Conservation (phyloP, 306 rosid genomes). For the Elaeagnus macrophylla region DNA sequence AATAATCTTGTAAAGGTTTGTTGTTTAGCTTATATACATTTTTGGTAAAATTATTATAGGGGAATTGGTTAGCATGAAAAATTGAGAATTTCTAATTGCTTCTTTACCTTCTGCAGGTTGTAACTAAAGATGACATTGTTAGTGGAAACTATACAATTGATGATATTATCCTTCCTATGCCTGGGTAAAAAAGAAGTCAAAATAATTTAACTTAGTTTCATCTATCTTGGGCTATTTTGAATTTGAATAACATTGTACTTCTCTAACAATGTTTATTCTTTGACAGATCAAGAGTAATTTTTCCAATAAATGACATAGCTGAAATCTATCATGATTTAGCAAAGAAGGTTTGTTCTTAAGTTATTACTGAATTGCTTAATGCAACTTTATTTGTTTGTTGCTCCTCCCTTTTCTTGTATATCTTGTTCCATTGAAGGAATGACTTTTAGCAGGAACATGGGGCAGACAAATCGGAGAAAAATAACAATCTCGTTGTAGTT, state of each 20-base stretch:
- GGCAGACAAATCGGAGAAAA: no score
- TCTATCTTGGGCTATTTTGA: constrained; percentile 7
- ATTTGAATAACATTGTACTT: constrained; percentile 2
- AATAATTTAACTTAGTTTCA: constrained; percentile 5
- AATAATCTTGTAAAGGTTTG: constrained; percentile 56
- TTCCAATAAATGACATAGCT: constrained; percentile 63
- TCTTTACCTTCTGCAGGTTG: constrained; percentile 42
- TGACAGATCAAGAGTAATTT: constrained; percentile 64
- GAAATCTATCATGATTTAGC: constrained; percentile 75
- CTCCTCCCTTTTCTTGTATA: neutral
- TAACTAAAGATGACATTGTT: constrained; percentile 56
- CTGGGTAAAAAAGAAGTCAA: constrained; percentile 54
- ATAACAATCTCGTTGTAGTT: no score
- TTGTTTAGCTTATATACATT: constrained; percentile 7
- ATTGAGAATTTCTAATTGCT: neutral
- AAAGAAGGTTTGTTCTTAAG: constrained; percentile 38
- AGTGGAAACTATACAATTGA: constrained; percentile 56
- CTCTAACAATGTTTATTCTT: constrained; percentile 6
- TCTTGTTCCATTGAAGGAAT: neutral
- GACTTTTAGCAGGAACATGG: neutral
- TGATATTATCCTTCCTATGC: constrained; percentile 88
- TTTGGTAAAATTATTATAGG: neutral
- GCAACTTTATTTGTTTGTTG: neutral
- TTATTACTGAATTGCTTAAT: neutral
- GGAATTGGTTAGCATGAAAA: no score